Conservation (phyloP, 495 filamentous ascomycete genomes). For the Lophium mytilinum region DNA sequence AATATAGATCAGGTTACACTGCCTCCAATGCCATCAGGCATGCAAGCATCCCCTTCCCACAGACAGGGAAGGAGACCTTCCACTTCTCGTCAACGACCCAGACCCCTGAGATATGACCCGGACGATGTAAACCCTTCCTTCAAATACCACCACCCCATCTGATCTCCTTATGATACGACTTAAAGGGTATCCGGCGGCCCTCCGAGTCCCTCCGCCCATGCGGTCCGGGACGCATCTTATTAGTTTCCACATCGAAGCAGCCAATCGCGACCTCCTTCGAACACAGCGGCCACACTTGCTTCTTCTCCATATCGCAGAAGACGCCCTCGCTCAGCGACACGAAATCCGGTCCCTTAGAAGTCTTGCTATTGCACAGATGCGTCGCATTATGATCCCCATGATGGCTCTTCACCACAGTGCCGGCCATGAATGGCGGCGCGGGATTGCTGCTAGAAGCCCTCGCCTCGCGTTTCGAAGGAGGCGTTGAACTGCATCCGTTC, state of each 20-base stretch:
- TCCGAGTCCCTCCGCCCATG: neutral
- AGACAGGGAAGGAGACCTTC: too few relatives aligned
- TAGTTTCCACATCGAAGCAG: neutral
- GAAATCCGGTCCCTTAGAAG: neutral
- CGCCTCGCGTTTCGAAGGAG: too few relatives aligned
- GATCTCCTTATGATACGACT: neutral
- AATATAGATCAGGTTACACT: too few relatives aligned
- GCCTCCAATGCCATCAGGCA: too few relatives aligned
- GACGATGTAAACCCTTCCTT: too few relatives aligned
- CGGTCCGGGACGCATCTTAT: neutral
- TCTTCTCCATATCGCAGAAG: neutral
- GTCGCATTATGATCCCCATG: neutral
- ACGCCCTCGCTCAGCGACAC: neutral
- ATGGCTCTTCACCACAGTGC: neutral
- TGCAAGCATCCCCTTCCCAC: too few relatives aligned
- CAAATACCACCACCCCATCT: too few relatives aligned
- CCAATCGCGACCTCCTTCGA: neutral
- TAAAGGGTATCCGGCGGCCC: neutral
- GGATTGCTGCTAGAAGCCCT: too few relatives aligned
- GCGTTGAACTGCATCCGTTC: too few relatives aligned
- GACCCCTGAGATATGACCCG: too few relatives aligned
- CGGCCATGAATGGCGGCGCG: too few relatives aligned
- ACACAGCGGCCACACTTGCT: neutral
- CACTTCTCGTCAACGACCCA: too few relatives aligned
- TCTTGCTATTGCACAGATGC: neutral